Evolutionary conservation across 2,329 filamentous ascomycete species (phyloP).

Genomic region (Incumbomyces lentus): DNA sequence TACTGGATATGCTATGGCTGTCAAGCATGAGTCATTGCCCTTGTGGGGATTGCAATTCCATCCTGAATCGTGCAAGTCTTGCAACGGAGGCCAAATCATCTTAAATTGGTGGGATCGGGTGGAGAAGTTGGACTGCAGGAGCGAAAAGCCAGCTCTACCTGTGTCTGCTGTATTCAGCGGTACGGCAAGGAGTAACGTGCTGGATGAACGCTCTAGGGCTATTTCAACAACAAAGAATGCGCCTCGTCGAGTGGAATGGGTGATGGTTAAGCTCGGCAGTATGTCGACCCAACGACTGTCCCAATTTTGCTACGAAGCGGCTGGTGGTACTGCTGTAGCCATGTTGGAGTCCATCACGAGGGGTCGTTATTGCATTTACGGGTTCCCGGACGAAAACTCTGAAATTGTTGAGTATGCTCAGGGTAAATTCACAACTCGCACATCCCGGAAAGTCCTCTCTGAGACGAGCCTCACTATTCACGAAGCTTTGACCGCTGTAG

Average conservation of each 20-base stretch:
- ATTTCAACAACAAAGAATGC: no score
- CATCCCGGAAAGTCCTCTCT: not conserved
- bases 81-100: conserved; percentile 51
- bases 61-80: conserved; percentile 77
- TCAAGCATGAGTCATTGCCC: conserved; percentile 56
- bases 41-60: conserved; percentile 88
- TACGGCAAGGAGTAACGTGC: no score
- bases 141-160: no score
- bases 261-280: not conserved
- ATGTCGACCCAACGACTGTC: not conserved
- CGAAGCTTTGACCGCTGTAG: conserved; percentile 18
- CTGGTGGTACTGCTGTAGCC: conserved; percentile 16
- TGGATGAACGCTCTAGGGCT: no score
- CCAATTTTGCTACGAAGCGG: not conserved
- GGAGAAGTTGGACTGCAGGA: conserved; percentile 45
- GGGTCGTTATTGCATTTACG: conserved; percentile 65
- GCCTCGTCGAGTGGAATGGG: not conserved
- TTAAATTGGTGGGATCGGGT: conserved; percentile 65
- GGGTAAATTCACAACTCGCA: not conserved
- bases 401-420: conserved; percentile 2
- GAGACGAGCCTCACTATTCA: not conserved
- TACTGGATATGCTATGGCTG: conserved; percentile 62
- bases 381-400: conserved; percentile 43
- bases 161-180: no score
- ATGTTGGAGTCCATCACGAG: conserved; percentile 29